Base-by-base conservation (phyloP, 805 yeast genomes). In the Kluyveromyces siamensis region DNA sequence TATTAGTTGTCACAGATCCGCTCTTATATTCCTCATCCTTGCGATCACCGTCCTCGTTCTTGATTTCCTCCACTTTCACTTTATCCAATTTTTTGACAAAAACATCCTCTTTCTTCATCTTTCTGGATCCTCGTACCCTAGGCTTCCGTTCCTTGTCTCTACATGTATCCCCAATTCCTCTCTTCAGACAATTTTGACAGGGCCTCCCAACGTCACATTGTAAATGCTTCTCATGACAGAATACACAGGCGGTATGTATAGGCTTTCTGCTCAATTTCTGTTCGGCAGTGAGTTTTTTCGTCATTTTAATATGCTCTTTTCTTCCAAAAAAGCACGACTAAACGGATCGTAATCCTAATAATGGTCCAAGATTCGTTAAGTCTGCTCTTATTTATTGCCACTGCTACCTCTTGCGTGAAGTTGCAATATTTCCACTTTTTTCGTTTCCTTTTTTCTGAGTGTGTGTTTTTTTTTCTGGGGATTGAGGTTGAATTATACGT, bases 181-280 rank as follows among this genome's bases (percentile, higher is more conserved):
- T 65, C 59, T 83, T 84, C 18, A 72, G 56, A 65, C 93, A 84
- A 60, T 84, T 84, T 53, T 73, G 73, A 57, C 91, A 84, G 0
- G 93, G 91, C 49, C 93, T 67, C 27, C 74, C 71, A 11, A 50
- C 51, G 52, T 84, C 85, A 62, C 91, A 84, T 55, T 84, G 90
- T 13, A 84, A 70, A 57, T 84, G 93, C 54, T 84, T 84, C 25
- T 73, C 66, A 59, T 84, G 88, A 62, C 91, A 84, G 59, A 83
- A 82, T 17, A 72, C 72, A 58, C 93, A 84, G 1, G 91, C 93
- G 42, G 83, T 72, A 8, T 77, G 67, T 1, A 84, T 80, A 6
- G 89, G 87, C 53, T 72, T 78, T 41, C 91, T 65, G 37, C 65
- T 68, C 40, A 67, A 68, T 59, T 79, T 82, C 55, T 81, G 75